Evolutionary conservation across 2,329 filamentous ascomycete species (phyloP), one percentile per base, ranked within the genome.

Genomic region (Arthrobotrys sinensis): DNA sequence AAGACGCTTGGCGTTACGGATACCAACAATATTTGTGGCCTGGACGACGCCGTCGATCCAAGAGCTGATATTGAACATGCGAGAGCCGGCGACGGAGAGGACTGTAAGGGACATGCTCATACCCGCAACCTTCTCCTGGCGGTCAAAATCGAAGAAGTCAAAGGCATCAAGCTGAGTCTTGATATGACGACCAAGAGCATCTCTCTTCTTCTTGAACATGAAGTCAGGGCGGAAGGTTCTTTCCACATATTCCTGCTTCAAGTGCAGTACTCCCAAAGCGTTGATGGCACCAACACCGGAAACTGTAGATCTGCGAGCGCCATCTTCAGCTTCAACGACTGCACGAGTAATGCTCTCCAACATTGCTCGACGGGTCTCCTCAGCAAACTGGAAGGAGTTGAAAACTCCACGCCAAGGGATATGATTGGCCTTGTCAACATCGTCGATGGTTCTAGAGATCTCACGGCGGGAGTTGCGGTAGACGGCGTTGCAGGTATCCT

Each of bases 61-160:
- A 63, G 92, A 91, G 81, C 92, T 90, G 79, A 94, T 92, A 76
- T 94, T 93, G 45, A 99, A 86, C 82, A 96, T 88, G 57, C 93
- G 89, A 60, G 92, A 90, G 71, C 95, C 93, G 3, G 98, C 87
- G 1, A 97, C 93, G 71, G 93, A 94, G 8, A 92, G 92, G 40
- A 97, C 89, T 0, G 96, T 99, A 83, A 99, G 88, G 4, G 95
- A 96, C 91, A 99, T 94, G 80, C 96, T 92, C 2, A 94, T 96
- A 45, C 95, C 93, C 4, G 95, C 94, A 70, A 96, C 88, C 87
- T 98, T 99, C 85, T 99, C 96, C 84, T 98, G 95, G 67, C 91
- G 89, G 82, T 97, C 93, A 86, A 97, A 88, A 84, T 99, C 96
- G 82, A 99, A 93, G 87, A 99, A 98, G 85, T 99, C 96, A 88